Evolutionary conservation across 2,329 filamentous ascomycete species (phyloP), one percentile per base, ranked within the genome.

Genomic region (Aphanoascus verrucosus): DNA sequence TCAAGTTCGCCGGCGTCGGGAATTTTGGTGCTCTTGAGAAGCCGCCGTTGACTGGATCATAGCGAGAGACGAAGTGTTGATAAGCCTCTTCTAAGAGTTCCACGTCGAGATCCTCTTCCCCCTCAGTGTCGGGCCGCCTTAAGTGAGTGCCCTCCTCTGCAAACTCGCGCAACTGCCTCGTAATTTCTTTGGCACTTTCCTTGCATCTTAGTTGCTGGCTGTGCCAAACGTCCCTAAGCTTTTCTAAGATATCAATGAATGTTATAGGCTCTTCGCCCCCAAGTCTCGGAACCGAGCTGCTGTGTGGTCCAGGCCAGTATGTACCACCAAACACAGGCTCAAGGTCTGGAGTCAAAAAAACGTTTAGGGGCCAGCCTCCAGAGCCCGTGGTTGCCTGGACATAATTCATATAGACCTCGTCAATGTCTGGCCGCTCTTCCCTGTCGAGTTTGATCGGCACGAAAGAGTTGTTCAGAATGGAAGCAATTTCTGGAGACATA

Each of bases 371-470:
- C 90, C 93, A 97, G 38, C 93, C 93, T 8, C 89, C 91, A 1
- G 81, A 84, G 17, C 86, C 89, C 55, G 86, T 94, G 9, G 93
- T 91, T 1, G 91, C 91, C 67, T 96, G 89, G 40, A 95, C 85
- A 68, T 95, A 98, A 72, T 95, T 95, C 88, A 96, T 96, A 69
- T 97, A 97, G 59, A 97, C 90, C 57, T 86, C 83, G 65, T 98
- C 93, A 59, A 97, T 82, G 65, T 97, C 90, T 7, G 91, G 91
- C 23, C 91, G 83, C 70, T 95, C 88, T 70, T 98, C 93, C 56
- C 90, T 82, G 69, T 98, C 93, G 63, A 97, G 81, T 62, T 96
- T 86, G 67, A 97, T 83, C 3, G 93, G 91, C 43, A 98, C 82
- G 68, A 97, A 98, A 54, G 82, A 80, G 56, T 84, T 77, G 72